A percentile compares a stretch with the other conserved stretches of the same genome.
Conservation (phyloP, 371 early-diverging fungal genomes). For the Mucor plumbeus region DNA sequence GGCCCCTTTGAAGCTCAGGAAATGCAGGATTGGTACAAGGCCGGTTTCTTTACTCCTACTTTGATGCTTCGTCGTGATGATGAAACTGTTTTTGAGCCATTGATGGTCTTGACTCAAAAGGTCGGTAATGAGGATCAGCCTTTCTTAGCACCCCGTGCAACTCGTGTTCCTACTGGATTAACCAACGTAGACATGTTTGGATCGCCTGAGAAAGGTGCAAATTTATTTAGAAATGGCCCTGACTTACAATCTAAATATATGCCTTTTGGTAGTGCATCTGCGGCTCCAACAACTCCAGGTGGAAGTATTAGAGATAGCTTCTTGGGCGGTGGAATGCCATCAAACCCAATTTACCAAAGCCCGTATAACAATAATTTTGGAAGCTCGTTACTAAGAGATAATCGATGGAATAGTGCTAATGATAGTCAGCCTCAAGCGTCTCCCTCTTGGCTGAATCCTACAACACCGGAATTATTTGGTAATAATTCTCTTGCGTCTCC, state of each 20-base stretch:
- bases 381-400: slow-evolving; percentile 25
- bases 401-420: slow-evolving; percentile 15
- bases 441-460: slow-evolving; percentile 41
- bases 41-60: slow-evolving; percentile 77
- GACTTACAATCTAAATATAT: slow-evolving; percentile 33
- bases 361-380: slow-evolving; percentile 24
- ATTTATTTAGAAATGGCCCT: slow-evolving; percentile 21
- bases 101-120: slow-evolving; percentile 64
- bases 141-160: slow-evolving; percentile 56
- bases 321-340: slow-evolving; percentile 5
- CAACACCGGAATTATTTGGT: slow-evolving; percentile 41
- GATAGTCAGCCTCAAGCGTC: slow-evolving; percentile 18
- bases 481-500: slow-evolving; percentile 19
- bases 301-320: slow-evolving; percentile 26
- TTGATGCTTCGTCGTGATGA: slow-evolving; percentile 78
- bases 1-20: slow-evolving; percentile 82
- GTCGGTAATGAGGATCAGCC: slow-evolving; percentile 70
- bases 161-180: slow-evolving; percentile 15
- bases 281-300: slow-evolving; percentile 25
- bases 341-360: slow-evolving; percentile 25
- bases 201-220: slow-evolving; percentile 1
- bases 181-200: slow-evolving; percentile 35
- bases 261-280: slow-evolving; percentile 31
- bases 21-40: slow-evolving; percentile 89
- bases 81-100: slow-evolving; percentile 70